Evolutionary conservation across 495 filamentous ascomycete species (phyloP).

Genomic region (Penicillium goetzii): DNA sequence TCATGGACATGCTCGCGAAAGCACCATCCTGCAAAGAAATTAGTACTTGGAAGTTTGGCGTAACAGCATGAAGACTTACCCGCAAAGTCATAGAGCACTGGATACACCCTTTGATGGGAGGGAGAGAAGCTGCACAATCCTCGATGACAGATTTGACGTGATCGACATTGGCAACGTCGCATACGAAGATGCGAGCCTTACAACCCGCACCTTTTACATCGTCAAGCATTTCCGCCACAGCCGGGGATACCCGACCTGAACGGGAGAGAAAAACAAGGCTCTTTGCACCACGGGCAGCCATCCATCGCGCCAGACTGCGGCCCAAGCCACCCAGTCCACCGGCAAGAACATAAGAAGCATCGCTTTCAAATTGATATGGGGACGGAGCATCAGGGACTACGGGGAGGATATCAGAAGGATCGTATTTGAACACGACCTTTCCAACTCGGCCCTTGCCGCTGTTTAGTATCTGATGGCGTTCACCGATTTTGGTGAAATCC

Average conservation of each 20-base stretch:
- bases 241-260: slow-evolving; percentile 17
- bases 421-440: slow-evolving; percentile 21
- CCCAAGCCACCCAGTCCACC: slow-evolving; percentile 50
- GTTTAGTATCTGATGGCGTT: slow-evolving; percentile 1
- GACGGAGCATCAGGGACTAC: slow-evolving; percentile 17
- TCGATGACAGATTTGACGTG: slow-evolving; percentile 22
- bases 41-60: neutral
- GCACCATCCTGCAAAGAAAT: slow-evolving; percentile 35
- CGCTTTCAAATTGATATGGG: slow-evolving; percentile 26
- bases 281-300: slow-evolving; percentile 39
- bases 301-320: slow-evolving; percentile 42
- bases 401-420: slow-evolving; percentile 18
- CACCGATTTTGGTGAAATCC: slow-evolving; percentile 19
- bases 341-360: slow-evolving; percentile 32
- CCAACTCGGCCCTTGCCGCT: neutral
- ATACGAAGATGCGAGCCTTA: slow-evolving; percentile 19
- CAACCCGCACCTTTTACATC: slow-evolving; percentile 25
- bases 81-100: slow-evolving; percentile 47
- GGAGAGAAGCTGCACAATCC: slow-evolving; percentile 16
- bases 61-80: slow-evolving; percentile 21
- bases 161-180: slow-evolving; percentile 27
- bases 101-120: slow-evolving; percentile 44
- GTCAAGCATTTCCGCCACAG: slow-evolving; percentile 17
- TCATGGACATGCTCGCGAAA: slow-evolving; percentile 44
- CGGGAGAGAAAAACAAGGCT: slow-evolving; percentile 34